phyloP scores from a whole-genome alignment of 441 rosid species.

The Hura crepitans region DNA sequence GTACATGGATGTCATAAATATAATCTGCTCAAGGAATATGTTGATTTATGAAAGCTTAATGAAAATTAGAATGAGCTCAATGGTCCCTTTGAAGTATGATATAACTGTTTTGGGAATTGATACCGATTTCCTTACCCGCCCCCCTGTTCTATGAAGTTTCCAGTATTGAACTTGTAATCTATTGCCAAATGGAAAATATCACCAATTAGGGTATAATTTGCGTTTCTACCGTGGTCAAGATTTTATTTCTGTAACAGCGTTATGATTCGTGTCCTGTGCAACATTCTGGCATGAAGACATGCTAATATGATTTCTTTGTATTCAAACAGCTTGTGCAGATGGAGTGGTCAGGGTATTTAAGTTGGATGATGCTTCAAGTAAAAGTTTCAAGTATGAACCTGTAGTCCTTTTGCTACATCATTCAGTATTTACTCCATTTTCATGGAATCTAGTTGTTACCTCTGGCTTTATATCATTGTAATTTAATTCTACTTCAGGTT shows the following conservation, averaged over 20 bases:
- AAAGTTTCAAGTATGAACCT: conserved; percentile 81
- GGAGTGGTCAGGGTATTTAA: conserved; percentile 81
- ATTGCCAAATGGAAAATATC: background rate
- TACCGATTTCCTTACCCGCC: background rate
- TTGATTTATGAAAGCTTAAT: background rate
- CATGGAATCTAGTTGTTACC: conserved; percentile 3
- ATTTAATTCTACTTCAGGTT: conserved; percentile 44
- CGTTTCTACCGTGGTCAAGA: background rate
- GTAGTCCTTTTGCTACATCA: background rate
- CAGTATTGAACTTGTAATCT: background rate
- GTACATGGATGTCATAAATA: background rate
- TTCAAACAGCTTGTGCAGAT: conserved; percentile 75
- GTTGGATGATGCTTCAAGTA: conserved; percentile 90
- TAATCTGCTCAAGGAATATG: background rate
- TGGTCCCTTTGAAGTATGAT: background rate
- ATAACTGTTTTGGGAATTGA: background rate
- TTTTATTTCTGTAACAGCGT: background rate
- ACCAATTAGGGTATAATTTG: background rate
- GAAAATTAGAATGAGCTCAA: background rate
- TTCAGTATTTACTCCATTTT: background rate
- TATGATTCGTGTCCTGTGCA: background rate
- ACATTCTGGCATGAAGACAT: background rate
- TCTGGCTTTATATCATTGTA: conserved; percentile 2
- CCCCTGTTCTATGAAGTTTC: background rate
- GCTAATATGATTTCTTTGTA: conserved; percentile 10